Base-by-base conservation (phyloP, 371 early-diverging fungal genomes). In the Mucor piriformis region DNA sequence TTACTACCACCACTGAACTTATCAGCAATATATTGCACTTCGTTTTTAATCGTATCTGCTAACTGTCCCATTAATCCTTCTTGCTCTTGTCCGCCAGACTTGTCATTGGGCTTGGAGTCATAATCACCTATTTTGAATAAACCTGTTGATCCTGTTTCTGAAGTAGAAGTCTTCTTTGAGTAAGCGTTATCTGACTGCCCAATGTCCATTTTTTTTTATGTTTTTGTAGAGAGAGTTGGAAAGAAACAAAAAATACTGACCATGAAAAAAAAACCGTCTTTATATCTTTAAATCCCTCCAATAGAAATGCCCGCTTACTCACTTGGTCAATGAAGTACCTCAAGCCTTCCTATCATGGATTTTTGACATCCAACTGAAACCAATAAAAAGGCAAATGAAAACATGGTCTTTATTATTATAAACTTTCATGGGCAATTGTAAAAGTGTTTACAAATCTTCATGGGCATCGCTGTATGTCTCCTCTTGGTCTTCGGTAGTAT, bases 91-190 rank as follows among this genome's bases (percentile, higher is more conserved):
- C 7, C 1, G 10, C 11, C 1, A 21, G 29, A 6, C 25, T 55
- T 12, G 33, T 29, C 20, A 8, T 56, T 57, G 47, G 27, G 42
- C 32, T 7, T 10, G 54, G 51, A 11, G 18, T 77, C 78, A 47
- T 77, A 77, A 47, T 77, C 78, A 11, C 78, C 78, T 33, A 74
- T 66, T 29, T 74, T 66, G 44, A 73, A 70, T 33, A 65, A 37
- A 38, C 67, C 67, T 15, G 34, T 29, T 23, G 62, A 54, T 18
- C 61, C 61, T 33, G 61, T 47, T 12, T 55, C 40, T 1, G 46
- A 48, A 6, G 47, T 29, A 6, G 35, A n/a, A 16, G 52, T 34
- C n/a, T 59, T 46, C 23, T 66, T 66, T 20, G 71, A 61, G 11
- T 66, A 69, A 27, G 70, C 67, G 40, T 73, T 67, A n/a, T 69